phyloP scores from a whole-genome alignment of 23 red algal genomes.

The Pyropia haitanensis region DNA sequence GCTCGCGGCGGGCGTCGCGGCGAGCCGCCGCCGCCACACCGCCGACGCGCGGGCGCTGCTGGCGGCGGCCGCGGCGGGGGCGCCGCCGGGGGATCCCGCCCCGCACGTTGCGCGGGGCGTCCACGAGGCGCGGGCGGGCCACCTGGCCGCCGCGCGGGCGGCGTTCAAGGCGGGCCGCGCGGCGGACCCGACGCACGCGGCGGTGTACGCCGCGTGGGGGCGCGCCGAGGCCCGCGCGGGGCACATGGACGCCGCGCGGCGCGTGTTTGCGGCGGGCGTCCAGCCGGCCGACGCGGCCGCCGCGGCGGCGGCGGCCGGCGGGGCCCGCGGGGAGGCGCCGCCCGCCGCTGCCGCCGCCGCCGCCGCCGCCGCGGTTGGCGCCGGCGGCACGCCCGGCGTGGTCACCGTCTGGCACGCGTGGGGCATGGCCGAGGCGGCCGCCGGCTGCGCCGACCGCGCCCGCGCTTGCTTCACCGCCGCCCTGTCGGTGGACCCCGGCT shows the following conservation, averaged over 20 bases:
- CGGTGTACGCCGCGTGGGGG: slow-evolving; percentile 41
- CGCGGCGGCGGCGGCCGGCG: too few species aligned
- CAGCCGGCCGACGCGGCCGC: slow-evolving; percentile 19
- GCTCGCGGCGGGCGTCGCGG: background rate
- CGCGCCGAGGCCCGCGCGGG: slow-evolving; percentile 15
- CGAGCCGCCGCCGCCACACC: too few species aligned
- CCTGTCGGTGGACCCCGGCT: background rate
- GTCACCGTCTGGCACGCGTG: slow-evolving; percentile 24
- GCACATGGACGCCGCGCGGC: slow-evolving; percentile 18
- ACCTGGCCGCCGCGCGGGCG: slow-evolving; percentile 10
- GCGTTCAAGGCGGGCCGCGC: slow-evolving; percentile 7
- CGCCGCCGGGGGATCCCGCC: background rate
- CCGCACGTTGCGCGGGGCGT: background rate
- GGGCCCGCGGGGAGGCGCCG: too few species aligned
- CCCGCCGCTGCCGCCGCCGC: too few species aligned
- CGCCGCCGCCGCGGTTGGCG: too few species aligned
- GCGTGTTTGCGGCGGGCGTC: slow-evolving; percentile 22
- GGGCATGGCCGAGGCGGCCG: slow-evolving; percentile 6
- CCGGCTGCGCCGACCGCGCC: slow-evolving; percentile 6
- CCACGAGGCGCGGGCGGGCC: background rate
- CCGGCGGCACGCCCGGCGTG: background rate
- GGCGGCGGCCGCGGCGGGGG: background rate
- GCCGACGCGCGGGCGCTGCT: too few species aligned
- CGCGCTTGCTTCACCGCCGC: slow-evolving; percentile 6
- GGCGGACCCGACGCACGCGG: slow-evolving; percentile 1